Evolutionary conservation across 257 asterid species (phyloP), one percentile per base, ranked within the genome.

Genomic region (Linderniella brevidens): DNA sequence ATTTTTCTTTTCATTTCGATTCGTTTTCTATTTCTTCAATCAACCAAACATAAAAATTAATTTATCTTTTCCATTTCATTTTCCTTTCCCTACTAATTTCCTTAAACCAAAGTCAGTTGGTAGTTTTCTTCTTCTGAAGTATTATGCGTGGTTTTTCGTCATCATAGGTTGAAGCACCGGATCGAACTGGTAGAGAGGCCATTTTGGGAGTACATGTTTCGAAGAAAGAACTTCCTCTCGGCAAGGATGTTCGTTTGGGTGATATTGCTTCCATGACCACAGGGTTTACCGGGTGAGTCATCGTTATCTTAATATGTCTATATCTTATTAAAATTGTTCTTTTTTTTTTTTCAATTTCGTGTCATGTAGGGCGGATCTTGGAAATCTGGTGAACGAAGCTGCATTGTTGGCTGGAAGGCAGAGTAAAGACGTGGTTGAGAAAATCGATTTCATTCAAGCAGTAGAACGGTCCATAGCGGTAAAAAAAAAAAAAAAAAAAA

Each of bases 391-490:
- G 53, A 90, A 90, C 55, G 98, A 90, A 71, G 98, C 98, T 61
- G 98, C 98, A 53, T 64, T 90, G 62, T 71, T 90, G 79, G 98
- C 98, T 4, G 98, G 98, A 66, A 77, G 98, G 69, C 68, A 62
- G 50, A 73, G 52, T 66, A 90, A 90, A 68, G 52, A 56, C 19
- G 61, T 74, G 44, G 98, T 90, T 53, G 98, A 85, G 76, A 85
- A 70, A 72, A 46, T 58, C 64, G 98, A 90, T 68, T 90, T 90
- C 66, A 75, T 81, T 62, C 83, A 79, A 13, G 96, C 98, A 36
- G 98, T 90, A 48, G 98, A 90, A 75, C 79, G 98, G 57, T 90
- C 98, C 15, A 80, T 90, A 52, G 98, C 98, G 76, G 98, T 75
- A n/a, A n/a, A n/a, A n/a, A n/a, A n/a, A n/a, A n/a, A n/a, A n/a